Evolutionary conservation across 2,329 filamentous ascomycete species (phyloP).

Genomic region (Xylariales sp.): DNA sequence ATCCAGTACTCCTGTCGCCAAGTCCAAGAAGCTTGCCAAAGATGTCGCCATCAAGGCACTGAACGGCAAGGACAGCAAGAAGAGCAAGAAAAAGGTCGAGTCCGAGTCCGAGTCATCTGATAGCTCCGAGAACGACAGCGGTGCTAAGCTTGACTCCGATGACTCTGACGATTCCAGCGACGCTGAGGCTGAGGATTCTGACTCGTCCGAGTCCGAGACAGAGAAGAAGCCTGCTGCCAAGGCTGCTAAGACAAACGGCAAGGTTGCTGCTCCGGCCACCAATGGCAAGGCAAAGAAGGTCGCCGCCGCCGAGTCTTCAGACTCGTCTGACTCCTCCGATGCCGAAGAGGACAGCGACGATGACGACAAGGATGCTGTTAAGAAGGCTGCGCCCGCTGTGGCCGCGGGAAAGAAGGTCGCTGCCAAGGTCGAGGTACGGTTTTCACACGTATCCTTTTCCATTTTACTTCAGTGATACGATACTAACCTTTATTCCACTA

Average conservation of each 20-base stretch:
- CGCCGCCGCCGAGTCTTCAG: conserved; percentile 28
- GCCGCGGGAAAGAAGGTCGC: conserved; percentile 16
- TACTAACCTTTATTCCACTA: conserved; percentile 24
- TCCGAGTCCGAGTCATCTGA: conserved; percentile 31
- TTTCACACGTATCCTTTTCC: not conserved
- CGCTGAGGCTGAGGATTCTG: conserved; percentile 24
- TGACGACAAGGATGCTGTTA: conserved; percentile 22
- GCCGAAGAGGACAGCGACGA: conserved; percentile 23
- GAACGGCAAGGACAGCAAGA: conserved; percentile 31
- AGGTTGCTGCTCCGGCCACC: conserved; percentile 16
- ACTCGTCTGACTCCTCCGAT: conserved; percentile 30
- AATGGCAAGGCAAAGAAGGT: conserved; percentile 31
- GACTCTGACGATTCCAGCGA: conserved; percentile 20
- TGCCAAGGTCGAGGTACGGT: conserved; percentile 19
- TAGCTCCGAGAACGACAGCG: conserved; percentile 14
- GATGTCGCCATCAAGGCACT: conserved; percentile 44
- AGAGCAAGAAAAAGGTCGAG: conserved; percentile 34
- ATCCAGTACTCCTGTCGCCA: conserved; percentile 58
- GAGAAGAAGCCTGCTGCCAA: conserved; percentile 27
- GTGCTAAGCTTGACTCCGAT: conserved; percentile 21
- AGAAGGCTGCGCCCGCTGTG: conserved; percentile 20
- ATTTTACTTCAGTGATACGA: conserved; percentile 4
- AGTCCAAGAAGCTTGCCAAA: conserved; percentile 65
- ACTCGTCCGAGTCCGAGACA: conserved; percentile 25
- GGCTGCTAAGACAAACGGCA: conserved; percentile 23